Base-by-base conservation (phyloP, 306 rosid genomes). In the Crotalaria pallida region DNA sequence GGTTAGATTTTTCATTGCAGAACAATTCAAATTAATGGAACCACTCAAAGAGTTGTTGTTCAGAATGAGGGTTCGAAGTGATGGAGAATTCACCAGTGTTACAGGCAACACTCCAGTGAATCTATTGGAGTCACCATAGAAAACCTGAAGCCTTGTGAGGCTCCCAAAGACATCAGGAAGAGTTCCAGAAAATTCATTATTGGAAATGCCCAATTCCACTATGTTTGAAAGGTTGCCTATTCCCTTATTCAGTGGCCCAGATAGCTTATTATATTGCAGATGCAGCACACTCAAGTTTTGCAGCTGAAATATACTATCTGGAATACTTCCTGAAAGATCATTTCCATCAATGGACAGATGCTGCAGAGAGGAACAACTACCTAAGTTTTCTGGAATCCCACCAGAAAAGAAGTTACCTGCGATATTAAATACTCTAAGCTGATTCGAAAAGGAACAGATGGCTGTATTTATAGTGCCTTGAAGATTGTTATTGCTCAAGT, bases 51-150 rank as follows among this genome's bases (percentile, higher is more conserved):
- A 62, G 53, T 77, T 77, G 60, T 69, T 43, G 13, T 0, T 31
- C 66, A 77, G 27, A 62, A 7, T 4, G 12, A 77, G 72, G 11
- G 19, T 18, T 23, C 61, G 17, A 52, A 77, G 41, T 61, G 76
- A 69, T 19, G 33, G 72, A 69, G 72, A 77, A 41, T 77, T 77
- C 63, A 77, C 81, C 34, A 77, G 12, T 53, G 81, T 52, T 50
- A 27, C 27, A 9, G 76, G 81, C 59, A 77, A 19, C 7, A 60
- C 45, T 5, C 72, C 55, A 19, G 31, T 77, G 67, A 77, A 53
- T 44, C 18, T 16, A 19, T 77, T 77, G 1, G 55, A 11, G 41
- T n/a, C 33, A 16, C 72, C 72, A 15, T n/a, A 62, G 67, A 77
- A 77, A 53, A 29, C 2, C 53, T 69, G 27, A 6, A 77, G 67